Base-by-base conservation (phyloP, 169 alveolate species). In the Babesia bovis region DNA sequence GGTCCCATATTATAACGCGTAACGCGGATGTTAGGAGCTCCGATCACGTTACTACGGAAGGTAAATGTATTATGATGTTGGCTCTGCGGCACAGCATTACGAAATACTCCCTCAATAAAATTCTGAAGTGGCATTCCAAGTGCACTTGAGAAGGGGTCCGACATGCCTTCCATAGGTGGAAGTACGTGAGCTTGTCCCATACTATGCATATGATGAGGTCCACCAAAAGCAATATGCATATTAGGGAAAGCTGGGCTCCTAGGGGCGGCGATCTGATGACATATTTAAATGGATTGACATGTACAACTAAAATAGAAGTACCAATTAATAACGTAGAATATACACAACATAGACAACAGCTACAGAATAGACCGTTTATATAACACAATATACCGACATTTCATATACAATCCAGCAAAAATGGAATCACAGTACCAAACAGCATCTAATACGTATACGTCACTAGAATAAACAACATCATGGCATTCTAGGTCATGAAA, bases 121-220 rank as follows among this genome's bases (percentile, higher is more conserved):
- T 36, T 58, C 42, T 28, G 35, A 23, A 77, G 21, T 9, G 86
- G 82, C 75, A 77, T 51, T 3, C 86, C 86, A 26, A 77, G 67
- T 32, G 71, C 66, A 13, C 82, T 25, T 7, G 38, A 21, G 38
- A 67, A 67, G 1, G 84, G 81, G 49, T 77, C 85, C 15, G 61
- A 10, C n/a, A 41, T 2, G 19, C 33, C 40, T 3, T 45, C 72
- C 3, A 25, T 9, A 1, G 72, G 23, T 36, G 35, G 1, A 13
- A n/a, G n/a, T n/a, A n/a, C n/a, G n/a, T n/a, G n/a, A n/a, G n/a
- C n/a, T n/a, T n/a, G n/a, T n/a, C n/a, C n/a, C n/a, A n/a, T n/a
- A n/a, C n/a, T n/a, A n/a, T n/a, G n/a, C n/a, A n/a, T n/a, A n/a
- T n/a, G n/a, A n/a, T n/a, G n/a, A n/a, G n/a, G n/a, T 7, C 42